phyloP scores from a whole-genome alignment of 1,139 yeast species.

The Sugiyamaella novakii region DNA sequence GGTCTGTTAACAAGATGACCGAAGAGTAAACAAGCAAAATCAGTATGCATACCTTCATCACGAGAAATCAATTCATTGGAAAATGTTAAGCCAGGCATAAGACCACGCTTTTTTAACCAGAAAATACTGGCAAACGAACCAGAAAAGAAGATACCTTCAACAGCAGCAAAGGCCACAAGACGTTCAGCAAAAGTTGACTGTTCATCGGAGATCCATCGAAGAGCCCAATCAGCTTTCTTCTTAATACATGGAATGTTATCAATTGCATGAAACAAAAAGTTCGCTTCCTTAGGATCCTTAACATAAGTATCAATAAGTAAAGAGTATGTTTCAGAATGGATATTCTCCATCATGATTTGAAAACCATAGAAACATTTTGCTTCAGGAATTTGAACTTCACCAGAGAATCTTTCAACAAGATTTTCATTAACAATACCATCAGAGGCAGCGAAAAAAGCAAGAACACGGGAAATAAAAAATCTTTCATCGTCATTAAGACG shows the following conservation, averaged over 20 bases:
- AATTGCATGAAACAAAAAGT: conserved; percentile 87
- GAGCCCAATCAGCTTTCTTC: conserved; percentile 97
- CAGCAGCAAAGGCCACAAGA: conserved; percentile 97
- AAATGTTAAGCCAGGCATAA: conserved; percentile 98
- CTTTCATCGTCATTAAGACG: conserved; percentile 84
- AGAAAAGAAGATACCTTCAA: conserved; percentile 96
- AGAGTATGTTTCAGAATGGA: conserved; percentile 96
- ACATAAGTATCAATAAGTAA: conserved; percentile 90
- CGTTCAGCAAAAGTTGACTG: conserved; percentile 92
- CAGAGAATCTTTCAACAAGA: conserved; percentile 93
- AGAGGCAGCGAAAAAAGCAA: conserved; percentile 98
- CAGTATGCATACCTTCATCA: conserved; percentile 98
- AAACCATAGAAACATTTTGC: conserved; percentile 98
- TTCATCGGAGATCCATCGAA: conserved; percentile 89
- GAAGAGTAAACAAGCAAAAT: conserved; percentile 93
- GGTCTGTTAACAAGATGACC: conserved; percentile 93
- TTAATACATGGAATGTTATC: conserved; percentile 92
- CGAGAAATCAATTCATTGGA: conserved; percentile 96
- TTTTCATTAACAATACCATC: conserved; percentile 98
- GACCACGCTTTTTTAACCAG: conserved; percentile 97
- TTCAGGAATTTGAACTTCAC: conserved; percentile 96
- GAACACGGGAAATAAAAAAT: conserved; percentile 82
- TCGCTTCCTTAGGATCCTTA: conserved; percentile 91
- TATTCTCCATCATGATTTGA: conserved; percentile 99
- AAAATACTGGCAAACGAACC: conserved; percentile 98